Evolutionary conservation across 305 asterid genomes (phyloP).

Genomic region (Nicotiana rustica): DNA sequence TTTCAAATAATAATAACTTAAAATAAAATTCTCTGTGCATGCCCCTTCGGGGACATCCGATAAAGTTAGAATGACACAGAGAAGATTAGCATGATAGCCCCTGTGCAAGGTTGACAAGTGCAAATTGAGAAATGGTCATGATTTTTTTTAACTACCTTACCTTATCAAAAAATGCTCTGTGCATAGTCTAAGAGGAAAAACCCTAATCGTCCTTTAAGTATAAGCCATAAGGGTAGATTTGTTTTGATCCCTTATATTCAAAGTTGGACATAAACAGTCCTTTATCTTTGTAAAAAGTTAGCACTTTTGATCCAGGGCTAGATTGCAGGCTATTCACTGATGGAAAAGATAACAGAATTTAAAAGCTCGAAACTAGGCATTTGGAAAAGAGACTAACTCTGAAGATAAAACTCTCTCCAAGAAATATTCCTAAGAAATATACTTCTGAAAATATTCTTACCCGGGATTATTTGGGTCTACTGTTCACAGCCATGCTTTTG

Average conservation of each 20-base stretch:
- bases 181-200: constrained; percentile 14
- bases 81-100: no score
- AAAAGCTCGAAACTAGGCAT: no score
- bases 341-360: not conserved
- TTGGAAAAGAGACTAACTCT: no score
- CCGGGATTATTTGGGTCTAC: no score
- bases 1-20: not conserved
- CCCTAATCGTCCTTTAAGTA: not conserved
- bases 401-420: no score
- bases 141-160: no score
- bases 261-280: not conserved
- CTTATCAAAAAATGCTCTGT: not conserved
- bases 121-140: no score
- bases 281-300: not conserved
- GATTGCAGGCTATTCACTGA: constrained; percentile 10
- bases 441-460: not conserved
- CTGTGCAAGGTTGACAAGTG: no score
- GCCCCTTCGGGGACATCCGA: no score
- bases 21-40: not conserved
- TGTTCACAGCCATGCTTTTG: not conserved
- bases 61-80: no score
- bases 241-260: not conserved
- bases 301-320: not conserved
- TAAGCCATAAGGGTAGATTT: not conserved
- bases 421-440: no score